Conservation (phyloP, 2,329 filamentous ascomycete genomes). For the Fusarium sp. region DNA sequence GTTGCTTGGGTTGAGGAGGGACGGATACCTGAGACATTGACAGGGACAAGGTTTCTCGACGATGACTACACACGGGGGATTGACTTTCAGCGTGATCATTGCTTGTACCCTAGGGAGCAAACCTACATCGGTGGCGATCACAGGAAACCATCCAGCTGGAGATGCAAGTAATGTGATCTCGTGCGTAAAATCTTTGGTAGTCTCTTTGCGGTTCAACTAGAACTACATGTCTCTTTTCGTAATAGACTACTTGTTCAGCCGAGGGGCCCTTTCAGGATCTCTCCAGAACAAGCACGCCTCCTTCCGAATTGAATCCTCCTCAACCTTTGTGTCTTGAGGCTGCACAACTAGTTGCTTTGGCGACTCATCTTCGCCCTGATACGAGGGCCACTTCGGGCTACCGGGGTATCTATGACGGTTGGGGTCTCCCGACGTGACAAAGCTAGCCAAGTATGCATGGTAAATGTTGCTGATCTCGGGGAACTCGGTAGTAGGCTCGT, state of each 20-base stretch:
- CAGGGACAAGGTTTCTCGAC: conserved; percentile 48
- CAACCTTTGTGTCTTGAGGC: conserved; percentile 46
- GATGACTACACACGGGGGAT: neutral
- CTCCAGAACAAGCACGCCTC: conserved; percentile 53
- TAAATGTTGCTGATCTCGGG: conserved; percentile 52
- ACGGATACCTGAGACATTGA: conserved; percentile 53
- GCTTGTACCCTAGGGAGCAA: conserved; percentile 17
- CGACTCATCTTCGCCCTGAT: conserved; percentile 6
- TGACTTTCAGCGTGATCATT: conserved; percentile 24
- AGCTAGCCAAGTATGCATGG: conserved; percentile 53
- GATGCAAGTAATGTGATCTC: neutral
- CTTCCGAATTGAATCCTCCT: conserved; percentile 49
- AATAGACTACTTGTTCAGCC: conserved; percentile 49
- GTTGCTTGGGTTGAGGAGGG: conserved; percentile 62
- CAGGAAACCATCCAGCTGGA: neutral
- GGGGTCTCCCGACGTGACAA: conserved; percentile 51
- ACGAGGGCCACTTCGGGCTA: conserved; percentile 33
- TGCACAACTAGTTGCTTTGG: conserved; percentile 49
- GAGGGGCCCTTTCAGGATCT: conserved; percentile 48
- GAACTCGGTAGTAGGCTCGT: conserved; percentile 49
- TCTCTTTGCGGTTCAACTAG: neutral
- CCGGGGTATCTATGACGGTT: conserved; percentile 43
- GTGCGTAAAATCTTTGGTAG: neutral
- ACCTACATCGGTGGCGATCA: conserved; percentile 17
- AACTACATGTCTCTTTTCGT: neutral